A percentile compares a stretch with the other conserved stretches of the same genome.
phyloP scores from a whole-genome alignment of 371 early-diverging fungal species.

The Blakeslea trispora region DNA sequence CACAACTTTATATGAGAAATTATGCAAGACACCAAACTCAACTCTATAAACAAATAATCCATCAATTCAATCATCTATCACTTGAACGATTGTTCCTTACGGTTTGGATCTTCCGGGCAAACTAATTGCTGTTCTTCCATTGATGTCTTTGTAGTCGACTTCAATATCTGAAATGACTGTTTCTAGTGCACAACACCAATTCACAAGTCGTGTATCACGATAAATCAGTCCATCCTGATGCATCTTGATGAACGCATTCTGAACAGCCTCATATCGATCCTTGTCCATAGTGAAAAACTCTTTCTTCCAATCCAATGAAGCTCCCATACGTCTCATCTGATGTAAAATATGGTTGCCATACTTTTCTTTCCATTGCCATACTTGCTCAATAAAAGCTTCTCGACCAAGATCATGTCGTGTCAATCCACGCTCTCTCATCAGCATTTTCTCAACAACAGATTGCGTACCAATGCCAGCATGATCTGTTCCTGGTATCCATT shows the following conservation, averaged over 20 bases:
- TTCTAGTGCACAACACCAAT: slow-evolving; percentile 93
- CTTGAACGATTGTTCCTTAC: slow-evolving; percentile 23
- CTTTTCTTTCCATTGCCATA: slow-evolving; percentile 86
- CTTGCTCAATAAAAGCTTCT: slow-evolving; percentile 81
- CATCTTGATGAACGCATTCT: slow-evolving; percentile 85
- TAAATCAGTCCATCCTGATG: slow-evolving; percentile 91
- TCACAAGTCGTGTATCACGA: slow-evolving; percentile 88
- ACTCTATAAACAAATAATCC: slow-evolving; percentile 67
- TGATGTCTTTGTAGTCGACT: slow-evolving; percentile 72
- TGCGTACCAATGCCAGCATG: slow-evolving; percentile 99
- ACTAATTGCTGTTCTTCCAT: slow-evolving; percentile 57
- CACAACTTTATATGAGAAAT: slow-evolving; percentile 65
- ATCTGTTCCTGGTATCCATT: slow-evolving; percentile 96
- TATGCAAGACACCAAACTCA: slow-evolving; percentile 78
- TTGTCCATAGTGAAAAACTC: slow-evolving; percentile 93
- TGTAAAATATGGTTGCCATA: slow-evolving; percentile 62
- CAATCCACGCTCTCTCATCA: slow-evolving; percentile 63
- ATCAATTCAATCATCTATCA: neutral
- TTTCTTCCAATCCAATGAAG: slow-evolving; percentile 84
- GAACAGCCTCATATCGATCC: slow-evolving; percentile 74
- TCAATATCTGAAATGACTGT: slow-evolving; percentile 97
- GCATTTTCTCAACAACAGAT: slow-evolving; percentile 90
- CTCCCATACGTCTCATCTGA: slow-evolving; percentile 78
- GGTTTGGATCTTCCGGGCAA: slow-evolving; percentile 72
- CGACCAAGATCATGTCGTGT: slow-evolving; percentile 74